Percentiles rank a stretch among this genome's conserved stretches.
phyloP scores from a whole-genome alignment of 2,329 filamentous ascomycete genomes.

The Monosporascus sp. region DNA sequence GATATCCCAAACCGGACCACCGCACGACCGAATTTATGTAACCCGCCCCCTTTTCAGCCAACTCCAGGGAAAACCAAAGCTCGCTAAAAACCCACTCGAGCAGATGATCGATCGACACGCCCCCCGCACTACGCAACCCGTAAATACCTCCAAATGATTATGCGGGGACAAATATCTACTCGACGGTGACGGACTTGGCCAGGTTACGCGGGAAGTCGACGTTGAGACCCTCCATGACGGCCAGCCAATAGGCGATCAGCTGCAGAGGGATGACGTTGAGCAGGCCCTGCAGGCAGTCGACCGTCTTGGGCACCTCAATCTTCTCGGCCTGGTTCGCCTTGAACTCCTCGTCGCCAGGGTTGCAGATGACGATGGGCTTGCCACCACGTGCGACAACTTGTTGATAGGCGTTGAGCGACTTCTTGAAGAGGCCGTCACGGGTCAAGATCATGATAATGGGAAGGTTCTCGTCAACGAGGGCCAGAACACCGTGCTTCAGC shows the following conservation, averaged over 20 bases:
- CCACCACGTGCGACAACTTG: slow-evolving; percentile 96
- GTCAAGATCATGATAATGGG: slow-evolving; percentile 99
- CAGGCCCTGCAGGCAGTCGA: slow-evolving; percentile 92
- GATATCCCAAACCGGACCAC: not conserved
- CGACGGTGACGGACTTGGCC: slow-evolving; percentile 97
- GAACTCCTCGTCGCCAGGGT: slow-evolving; percentile 84
- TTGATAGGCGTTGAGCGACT: slow-evolving; percentile 99
- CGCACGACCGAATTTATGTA: not conserved
- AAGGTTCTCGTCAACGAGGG: slow-evolving; percentile 94
- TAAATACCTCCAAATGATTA: slow-evolving; percentile 5
- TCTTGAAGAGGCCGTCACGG: slow-evolving; percentile 91
- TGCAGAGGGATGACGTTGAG: slow-evolving; percentile 97
- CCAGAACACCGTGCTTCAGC: slow-evolving; percentile 97
- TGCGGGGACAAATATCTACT: slow-evolving; percentile 53
- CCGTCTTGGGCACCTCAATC: slow-evolving; percentile 94
- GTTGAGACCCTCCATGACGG: slow-evolving; percentile 90
- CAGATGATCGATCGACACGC: no score
- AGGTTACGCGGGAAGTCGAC: slow-evolving; percentile 98
- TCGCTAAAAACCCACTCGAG: not conserved
- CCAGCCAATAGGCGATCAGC: slow-evolving; percentile 98
- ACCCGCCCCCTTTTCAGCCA: slow-evolving; percentile 17
- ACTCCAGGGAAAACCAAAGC: slow-evolving; percentile 16
- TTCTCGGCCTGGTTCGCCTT: slow-evolving; percentile 82
- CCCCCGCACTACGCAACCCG: not conserved
- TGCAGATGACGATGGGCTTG: slow-evolving; percentile 98